These are phyloP conservation scores for Ustilago tritici DNA, from an alignment of 1,284 basidiomycete genomes.

Conservation along the genomic window DNA sequence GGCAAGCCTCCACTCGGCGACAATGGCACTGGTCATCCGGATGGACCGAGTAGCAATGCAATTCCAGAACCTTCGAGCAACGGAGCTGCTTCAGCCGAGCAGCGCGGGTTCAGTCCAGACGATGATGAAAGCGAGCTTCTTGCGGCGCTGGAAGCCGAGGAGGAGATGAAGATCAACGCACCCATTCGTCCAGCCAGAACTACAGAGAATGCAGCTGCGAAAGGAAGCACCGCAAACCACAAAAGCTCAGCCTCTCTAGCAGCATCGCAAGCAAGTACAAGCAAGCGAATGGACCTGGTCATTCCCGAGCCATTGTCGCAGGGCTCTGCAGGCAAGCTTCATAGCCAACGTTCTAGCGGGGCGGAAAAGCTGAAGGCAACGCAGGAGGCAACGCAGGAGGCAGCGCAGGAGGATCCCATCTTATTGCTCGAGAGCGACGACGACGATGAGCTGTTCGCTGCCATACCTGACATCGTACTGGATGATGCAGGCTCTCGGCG, in stretches of 20 bases:
- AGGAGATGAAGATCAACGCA: conserved; percentile 11
- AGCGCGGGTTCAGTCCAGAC: conserved; percentile 30
- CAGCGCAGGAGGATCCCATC: conserved; percentile 26
- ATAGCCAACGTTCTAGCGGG: conserved; percentile 12
- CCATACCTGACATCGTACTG: conserved; percentile 6
- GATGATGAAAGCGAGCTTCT: conserved; percentile 43
- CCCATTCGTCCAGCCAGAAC: neutral
- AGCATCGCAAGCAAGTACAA: neutral
- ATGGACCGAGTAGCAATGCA: neutral
- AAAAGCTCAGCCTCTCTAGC: neutral
- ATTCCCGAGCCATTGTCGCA: conserved; percentile 21
- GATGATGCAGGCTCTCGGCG: neutral
- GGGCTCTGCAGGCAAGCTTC: conserved; percentile 6
- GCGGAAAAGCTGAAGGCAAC: conserved; percentile 3
- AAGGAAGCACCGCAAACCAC: neutral
- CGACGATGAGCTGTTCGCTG: conserved; percentile 27
- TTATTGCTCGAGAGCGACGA: conserved; percentile 44
- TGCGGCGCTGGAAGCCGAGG: conserved; percentile 35
- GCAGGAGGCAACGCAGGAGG: conserved; percentile 14
- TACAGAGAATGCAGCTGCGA: neutral
- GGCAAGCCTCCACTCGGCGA: conserved; percentile 17
- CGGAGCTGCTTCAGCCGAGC: neutral
- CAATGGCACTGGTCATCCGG: too few relatives aligned
- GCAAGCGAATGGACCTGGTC: conserved; percentile 3
- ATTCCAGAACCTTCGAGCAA: neutral